Conservation (phyloP, 2,329 filamentous ascomycete species). For the Neofusicoccum laricinum region DNA sequence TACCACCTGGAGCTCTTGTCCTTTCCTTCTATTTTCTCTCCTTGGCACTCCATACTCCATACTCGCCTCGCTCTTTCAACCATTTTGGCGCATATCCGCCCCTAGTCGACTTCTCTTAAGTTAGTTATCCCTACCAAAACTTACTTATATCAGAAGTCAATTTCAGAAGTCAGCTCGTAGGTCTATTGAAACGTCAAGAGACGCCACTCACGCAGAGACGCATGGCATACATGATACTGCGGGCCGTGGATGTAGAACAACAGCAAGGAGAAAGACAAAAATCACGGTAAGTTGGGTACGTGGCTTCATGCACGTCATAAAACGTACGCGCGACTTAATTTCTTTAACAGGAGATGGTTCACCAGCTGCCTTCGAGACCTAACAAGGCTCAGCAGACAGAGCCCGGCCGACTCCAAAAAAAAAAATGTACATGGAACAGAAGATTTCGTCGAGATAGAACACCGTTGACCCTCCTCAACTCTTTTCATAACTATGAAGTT, state of each 20-base stretch:
- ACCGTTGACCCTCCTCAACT: background rate
- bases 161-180: too few species aligned
- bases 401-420: background rate
- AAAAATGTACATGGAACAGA: conserved; percentile 8
- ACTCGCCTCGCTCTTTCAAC: too few species aligned
- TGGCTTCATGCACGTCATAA: conserved; percentile 1
- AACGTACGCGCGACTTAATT: background rate
- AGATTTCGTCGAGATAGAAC: background rate
- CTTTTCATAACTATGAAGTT: background rate
- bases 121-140: too few species aligned
- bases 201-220: too few species aligned
- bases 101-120: too few species aligned
- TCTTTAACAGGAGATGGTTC: background rate
- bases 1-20: background rate
- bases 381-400: background rate
- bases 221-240: too few species aligned
- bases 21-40: background rate
- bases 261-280: background rate
- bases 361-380: background rate
- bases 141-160: too few species aligned
- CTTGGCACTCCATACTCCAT: background rate
- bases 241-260: too few species aligned
- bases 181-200: too few species aligned
- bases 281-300: background rate
- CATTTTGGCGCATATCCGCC: too few species aligned